These are phyloP conservation scores for Arabis alpina DNA, from an alignment of 345 rosid species.

Conservation along the genomic window DNA sequence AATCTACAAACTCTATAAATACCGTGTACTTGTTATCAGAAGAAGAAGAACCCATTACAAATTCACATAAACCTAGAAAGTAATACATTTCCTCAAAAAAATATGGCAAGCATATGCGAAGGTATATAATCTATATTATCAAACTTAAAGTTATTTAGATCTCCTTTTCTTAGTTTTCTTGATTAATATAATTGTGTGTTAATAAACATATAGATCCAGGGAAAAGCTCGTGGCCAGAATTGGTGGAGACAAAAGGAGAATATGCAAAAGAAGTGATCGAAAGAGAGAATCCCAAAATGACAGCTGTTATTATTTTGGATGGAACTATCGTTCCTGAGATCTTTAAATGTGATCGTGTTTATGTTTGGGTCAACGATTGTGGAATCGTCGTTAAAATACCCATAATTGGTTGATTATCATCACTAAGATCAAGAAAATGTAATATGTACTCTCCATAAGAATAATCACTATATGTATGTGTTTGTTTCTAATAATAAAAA, in stretches of 20 bases:
- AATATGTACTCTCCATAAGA: background rate
- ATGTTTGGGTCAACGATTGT: conserved; percentile 30
- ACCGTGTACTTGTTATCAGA: background rate
- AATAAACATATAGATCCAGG: conserved; percentile 26
- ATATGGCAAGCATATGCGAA: conserved; percentile 33
- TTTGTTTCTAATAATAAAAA: conserved; percentile 2
- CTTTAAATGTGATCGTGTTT: conserved; percentile 22
- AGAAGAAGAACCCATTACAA: background rate
- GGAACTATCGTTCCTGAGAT: background rate
- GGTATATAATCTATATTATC: conserved; percentile 3
- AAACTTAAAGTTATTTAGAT: too few species aligned
- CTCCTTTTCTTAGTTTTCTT: too few species aligned
- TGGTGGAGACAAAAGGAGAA: conserved; percentile 31
- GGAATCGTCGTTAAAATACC: conserved; percentile 32
- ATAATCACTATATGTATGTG: background rate
- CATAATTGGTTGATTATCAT: conserved; percentile 10
- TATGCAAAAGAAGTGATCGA: conserved; percentile 40
- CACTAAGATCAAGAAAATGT: background rate
- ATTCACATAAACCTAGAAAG: background rate
- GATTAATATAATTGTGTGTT: background rate
- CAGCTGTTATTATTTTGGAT: conserved; percentile 13
- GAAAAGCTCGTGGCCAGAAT: conserved; percentile 35
- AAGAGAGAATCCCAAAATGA: conserved; percentile 37
- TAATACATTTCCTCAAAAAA: background rate
- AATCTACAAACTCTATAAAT: conserved; percentile 26